A percentile compares a stretch with the other conserved stretches of the same genome.
phyloP scores from a whole-genome alignment of 805 yeast species.

The Schwanniomyces polymorphus region DNA sequence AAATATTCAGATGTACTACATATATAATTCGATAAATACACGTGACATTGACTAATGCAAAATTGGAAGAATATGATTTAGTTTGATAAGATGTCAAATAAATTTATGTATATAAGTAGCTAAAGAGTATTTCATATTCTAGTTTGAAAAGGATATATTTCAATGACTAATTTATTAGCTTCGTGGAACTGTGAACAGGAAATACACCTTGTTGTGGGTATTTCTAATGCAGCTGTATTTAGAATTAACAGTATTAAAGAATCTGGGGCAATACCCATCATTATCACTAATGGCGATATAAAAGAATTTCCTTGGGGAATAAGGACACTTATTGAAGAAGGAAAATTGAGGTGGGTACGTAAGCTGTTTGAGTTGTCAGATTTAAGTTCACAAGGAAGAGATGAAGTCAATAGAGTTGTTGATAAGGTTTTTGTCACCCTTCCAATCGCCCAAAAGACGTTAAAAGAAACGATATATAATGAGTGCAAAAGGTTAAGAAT shows the following conservation, averaged over 20 bases:
- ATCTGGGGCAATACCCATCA: slow-evolving; percentile 54
- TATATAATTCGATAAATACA: neutral
- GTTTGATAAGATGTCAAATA: neutral
- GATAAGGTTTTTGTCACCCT: slow-evolving; percentile 75
- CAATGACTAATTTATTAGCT: slow-evolving; percentile 26
- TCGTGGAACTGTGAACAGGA: slow-evolving; percentile 51
- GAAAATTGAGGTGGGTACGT: slow-evolving; percentile 24
- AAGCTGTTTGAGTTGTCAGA: slow-evolving; percentile 39
- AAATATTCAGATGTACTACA: too few species aligned
- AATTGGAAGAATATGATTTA: neutral
- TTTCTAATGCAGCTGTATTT: slow-evolving; percentile 42
- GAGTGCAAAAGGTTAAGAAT: slow-evolving; percentile 64
- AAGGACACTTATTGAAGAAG: slow-evolving; percentile 19
- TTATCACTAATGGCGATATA: slow-evolving; percentile 40
- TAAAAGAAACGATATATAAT: slow-evolving; percentile 43
- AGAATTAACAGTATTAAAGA: slow-evolving; percentile 51
- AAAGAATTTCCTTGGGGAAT: slow-evolving; percentile 22
- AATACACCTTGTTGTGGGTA: slow-evolving; percentile 58
- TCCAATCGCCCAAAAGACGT: slow-evolving; percentile 19
- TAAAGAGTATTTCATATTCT: neutral
- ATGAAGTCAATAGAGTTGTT: slow-evolving; percentile 59
- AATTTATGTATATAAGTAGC: neutral
- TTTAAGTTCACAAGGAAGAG: slow-evolving; percentile 59
- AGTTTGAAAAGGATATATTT: neutral
- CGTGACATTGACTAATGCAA: slow-evolving; percentile 10